Evolutionary conservation across 805 yeast genomes (phyloP), one percentile per base, ranked within the genome.

Genomic region (Yarrowia sp.): DNA sequence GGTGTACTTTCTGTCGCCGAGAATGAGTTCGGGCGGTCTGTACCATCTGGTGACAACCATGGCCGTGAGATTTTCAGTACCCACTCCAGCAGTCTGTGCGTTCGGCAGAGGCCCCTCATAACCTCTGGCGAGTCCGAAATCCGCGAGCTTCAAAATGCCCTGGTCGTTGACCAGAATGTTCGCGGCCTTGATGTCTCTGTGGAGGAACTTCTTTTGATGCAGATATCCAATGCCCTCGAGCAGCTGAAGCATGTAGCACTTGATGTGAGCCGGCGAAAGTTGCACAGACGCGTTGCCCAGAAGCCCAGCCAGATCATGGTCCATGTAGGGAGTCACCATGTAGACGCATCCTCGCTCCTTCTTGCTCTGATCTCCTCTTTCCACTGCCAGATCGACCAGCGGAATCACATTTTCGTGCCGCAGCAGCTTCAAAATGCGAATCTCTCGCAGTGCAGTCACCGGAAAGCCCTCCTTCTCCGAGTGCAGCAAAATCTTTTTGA

Each of bases 31-130:
- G 0, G 98, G 99, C 1, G 99, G 96, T 63, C 99, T 79, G 73
- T 96, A 94, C 99, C 99, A 94, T 66, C 99, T 76, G 0, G 99
- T 94, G 36, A 94, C 98, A 2, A 94, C 99, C 61, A 83, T 79
- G n/a, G 82, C 80, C 0, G 89, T 84, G 66, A 83, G 81, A 31
- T 76, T 69, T 6, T 73, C 69, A 1, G 68, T 65, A 4, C 77
- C 77, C 7, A 72, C 73, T 0, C 77, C 76, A 0, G 83, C 81
- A 44, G 80, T 79, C 0, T 76, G 77, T 3, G 74, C 65, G 13
- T 76, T 77, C 1, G 96, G 96, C 0, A 79, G 76, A 3, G 76
- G 72, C 1, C 91, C 96, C 62, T 79, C 81, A 71, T 84, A 88
- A 18, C 79, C 72, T 65, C 98, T 79, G 1, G 98, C 98, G 35